These are phyloP conservation scores for Geosmithia flava DNA, from an alignment of 2,329 filamentous ascomycete genomes.

Conservation along the genomic window DNA sequence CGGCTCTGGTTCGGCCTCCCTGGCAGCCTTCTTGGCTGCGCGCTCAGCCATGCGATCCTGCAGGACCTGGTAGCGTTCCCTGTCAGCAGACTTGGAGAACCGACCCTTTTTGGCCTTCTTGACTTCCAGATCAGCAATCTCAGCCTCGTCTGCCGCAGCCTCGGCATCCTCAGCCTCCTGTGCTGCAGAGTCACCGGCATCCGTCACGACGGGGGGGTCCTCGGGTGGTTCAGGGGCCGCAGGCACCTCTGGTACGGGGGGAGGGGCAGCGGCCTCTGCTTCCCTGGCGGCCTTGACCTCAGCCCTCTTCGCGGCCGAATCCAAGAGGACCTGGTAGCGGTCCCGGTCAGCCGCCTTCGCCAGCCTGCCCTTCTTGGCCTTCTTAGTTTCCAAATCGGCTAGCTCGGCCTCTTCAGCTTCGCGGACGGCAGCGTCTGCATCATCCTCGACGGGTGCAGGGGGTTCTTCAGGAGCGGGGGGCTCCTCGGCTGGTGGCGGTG, in stretches of 20 bases:
- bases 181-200: slow-evolving; percentile 4
- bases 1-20: slow-evolving; percentile 11
- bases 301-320: slow-evolving; percentile 7
- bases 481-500: neutral
- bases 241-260: neutral
- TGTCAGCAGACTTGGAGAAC: slow-evolving; percentile 5
- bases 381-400: slow-evolving; percentile 14
- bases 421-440: slow-evolving; percentile 15
- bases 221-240: slow-evolving; percentile 5
- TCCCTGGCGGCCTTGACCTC: slow-evolving; percentile 7
- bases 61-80: slow-evolving; percentile 12
- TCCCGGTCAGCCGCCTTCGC: slow-evolving; percentile 11
- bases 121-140: slow-evolving; percentile 9
- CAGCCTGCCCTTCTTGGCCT: slow-evolving; percentile 13
- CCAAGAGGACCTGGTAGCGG: slow-evolving; percentile 12
- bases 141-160: slow-evolving; percentile 13
- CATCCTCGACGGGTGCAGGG: slow-evolving; percentile 1
- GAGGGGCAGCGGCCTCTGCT: slow-evolving; percentile 5
- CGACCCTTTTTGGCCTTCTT: slow-evolving; percentile 24
- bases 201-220: slow-evolving; percentile 2
- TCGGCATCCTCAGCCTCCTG: slow-evolving; percentile 16
- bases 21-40: slow-evolving; percentile 16
- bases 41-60: slow-evolving; percentile 12
- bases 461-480: neutral
- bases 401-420: slow-evolving; percentile 18